Base-by-base conservation (phyloP, 1,284 basidiomycete genomes). In the Tetrapyrgos nigripes region DNA sequence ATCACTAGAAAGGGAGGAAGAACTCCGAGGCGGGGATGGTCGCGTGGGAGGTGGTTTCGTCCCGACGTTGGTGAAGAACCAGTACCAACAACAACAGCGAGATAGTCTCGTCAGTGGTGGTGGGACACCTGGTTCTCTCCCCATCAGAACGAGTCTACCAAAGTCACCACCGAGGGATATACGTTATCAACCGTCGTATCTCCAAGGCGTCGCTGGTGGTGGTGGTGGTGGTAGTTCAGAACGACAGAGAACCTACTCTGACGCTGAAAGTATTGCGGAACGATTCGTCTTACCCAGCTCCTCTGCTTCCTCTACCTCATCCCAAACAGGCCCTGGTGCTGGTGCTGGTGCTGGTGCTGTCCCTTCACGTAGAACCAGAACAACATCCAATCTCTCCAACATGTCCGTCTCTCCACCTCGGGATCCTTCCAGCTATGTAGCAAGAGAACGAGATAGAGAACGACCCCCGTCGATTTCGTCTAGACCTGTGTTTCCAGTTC, bases 1-100 rank as follows among this genome's bases (percentile, higher is more conserved):
- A 27, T 86, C 84, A 2, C 78, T 85, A 45, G 79, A 83, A 54
- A 79, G 78, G 62, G 80, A 87, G 63, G 71, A 83, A 53, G 81
- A 74, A 1, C 80, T 53, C 11, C 14, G 31, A 14, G 31, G 31
- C 31, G 31, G 31, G 31, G 31, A 33, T n/a, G n/a, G n/a, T n/a
- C n/a, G n/a, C n/a, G n/a, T n/a, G n/a, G n/a, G n/a, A n/a, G 31
- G 14, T 33, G 17, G 19, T n/a, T 40, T 40, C 17, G 37, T 40
- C 8, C 37, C 37, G 6, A 40, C 37, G 8, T n/a, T 40, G 37
- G 37, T 40, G 14, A 40, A 40, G 37, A 40, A 40, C 17, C n/a
- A n/a, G n/a, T n/a, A n/a, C n/a, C n/a, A n/a, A n/a, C n/a, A n/a
- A n/a, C 37, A 40, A 40, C 37, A 40, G 19, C 6, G 37, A n/a